phyloP scores from a whole-genome alignment of 345 rosid species.

The Gossypium mustelinum region DNA sequence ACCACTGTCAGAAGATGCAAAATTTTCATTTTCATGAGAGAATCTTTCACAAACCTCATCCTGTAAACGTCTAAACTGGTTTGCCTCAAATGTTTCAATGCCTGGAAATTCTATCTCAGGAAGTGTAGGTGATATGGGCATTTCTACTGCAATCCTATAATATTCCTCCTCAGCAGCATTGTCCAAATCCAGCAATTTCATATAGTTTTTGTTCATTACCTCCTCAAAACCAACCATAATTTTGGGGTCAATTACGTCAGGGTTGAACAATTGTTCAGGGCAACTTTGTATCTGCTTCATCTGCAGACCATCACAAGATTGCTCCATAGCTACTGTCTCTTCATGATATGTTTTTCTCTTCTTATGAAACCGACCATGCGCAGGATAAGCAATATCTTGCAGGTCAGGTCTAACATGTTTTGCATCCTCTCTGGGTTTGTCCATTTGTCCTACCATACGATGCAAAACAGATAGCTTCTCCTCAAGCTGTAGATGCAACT shows the following conservation, averaged over 20 bases:
- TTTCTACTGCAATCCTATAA: constrained; percentile 57
- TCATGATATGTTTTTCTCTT: constrained; percentile 39
- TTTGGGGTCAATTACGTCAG: constrained; percentile 27
- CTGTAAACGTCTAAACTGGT: constrained; percentile 15
- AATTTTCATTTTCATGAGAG: constrained; percentile 27
- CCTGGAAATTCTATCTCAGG: constrained; percentile 45
- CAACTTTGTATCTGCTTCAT: constrained; percentile 12
- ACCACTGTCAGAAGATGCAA: constrained; percentile 21
- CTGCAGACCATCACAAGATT: constrained; percentile 16
- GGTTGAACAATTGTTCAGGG: constrained; percentile 18
- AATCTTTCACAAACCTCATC: constrained; percentile 16
- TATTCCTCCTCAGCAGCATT: constrained; percentile 51
- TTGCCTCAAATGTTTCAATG: constrained; percentile 23
- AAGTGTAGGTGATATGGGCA: constrained; percentile 76
- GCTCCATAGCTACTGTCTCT: constrained; percentile 26
- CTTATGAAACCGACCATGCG: constrained; percentile 32
- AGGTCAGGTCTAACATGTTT: constrained; percentile 23
- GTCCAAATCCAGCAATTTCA: constrained; percentile 84
- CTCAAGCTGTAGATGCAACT: constrained; percentile 45
- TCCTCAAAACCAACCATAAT: constrained; percentile 29
- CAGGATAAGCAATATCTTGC: constrained; percentile 31
- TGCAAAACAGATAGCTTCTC: constrained; percentile 41
- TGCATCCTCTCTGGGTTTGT: constrained; percentile 23
- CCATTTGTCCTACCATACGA: constrained; percentile 25
- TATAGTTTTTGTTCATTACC: constrained; percentile 35